Percentiles rank a stretch among this genome's conserved stretches.
Conservation (phyloP, 2,329 filamentous ascomycete species). For the Penicillium sp. region DNA sequence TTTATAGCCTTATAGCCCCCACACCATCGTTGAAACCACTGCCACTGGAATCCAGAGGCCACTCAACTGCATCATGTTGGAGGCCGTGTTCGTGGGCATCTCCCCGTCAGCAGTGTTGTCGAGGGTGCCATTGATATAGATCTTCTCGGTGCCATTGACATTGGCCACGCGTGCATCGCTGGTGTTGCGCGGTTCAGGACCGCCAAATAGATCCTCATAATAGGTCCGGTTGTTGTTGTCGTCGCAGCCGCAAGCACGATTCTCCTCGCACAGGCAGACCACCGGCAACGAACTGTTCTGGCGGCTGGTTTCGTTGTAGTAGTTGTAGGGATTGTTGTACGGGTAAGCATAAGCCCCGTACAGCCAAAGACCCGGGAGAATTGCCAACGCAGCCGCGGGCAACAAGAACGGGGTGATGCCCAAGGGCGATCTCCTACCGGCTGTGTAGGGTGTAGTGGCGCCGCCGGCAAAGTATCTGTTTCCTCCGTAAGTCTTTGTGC, state of each 20-base stretch:
- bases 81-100: conserved; percentile 16
- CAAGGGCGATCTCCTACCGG: conserved; percentile 34
- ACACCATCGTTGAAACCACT: conserved; percentile 33
- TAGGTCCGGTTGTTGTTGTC: conserved; percentile 43
- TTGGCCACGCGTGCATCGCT: conserved; percentile 35
- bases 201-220: conserved; percentile 40
- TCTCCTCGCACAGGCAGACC: conserved; percentile 52
- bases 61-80: conserved; percentile 27
- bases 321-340: conserved; percentile 46
- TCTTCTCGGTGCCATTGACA: conserved; percentile 41
- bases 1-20: conserved; percentile 5
- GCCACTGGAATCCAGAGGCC: conserved; percentile 42
- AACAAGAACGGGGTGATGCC: conserved; percentile 49
- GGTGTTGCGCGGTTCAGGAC: conserved; percentile 37
- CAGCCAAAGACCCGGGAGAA: conserved; percentile 52
- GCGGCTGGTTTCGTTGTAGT: conserved; percentile 42
- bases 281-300: conserved; percentile 50
- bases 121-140: conserved; percentile 47
- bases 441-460: conserved; percentile 5
- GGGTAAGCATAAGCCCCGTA: conserved; percentile 53
- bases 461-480: conserved; percentile 53
- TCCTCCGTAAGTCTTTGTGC: conserved; percentile 43
- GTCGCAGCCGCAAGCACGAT: conserved; percentile 54
- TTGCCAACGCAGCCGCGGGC: conserved; percentile 41
- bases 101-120: conserved; percentile 39